Conservation (phyloP, 1,284 basidiomycete species). For the Tilletia horrida region DNA sequence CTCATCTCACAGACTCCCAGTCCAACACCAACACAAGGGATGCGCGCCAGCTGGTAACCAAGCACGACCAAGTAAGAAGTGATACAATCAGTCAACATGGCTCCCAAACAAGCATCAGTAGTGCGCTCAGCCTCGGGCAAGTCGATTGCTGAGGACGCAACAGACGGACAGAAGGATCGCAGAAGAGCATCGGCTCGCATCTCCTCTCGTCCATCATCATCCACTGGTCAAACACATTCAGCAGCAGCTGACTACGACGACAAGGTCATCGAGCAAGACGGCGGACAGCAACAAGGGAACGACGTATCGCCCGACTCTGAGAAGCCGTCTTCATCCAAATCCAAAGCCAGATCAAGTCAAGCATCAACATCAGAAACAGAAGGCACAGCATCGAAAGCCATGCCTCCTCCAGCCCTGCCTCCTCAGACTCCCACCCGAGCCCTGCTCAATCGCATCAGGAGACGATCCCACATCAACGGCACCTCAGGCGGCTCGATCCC, state of each 20-base stretch:
- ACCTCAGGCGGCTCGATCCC: conserved; percentile 27
- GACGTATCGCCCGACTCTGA: too few relatives aligned
- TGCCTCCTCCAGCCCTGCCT: conserved; percentile 18
- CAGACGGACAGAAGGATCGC: neutral
- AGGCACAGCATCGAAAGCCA: neutral
- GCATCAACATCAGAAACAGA: neutral
- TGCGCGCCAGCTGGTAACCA: neutral
- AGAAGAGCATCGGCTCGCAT: neutral
- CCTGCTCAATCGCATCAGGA: conserved; percentile 37
- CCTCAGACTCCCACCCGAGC: conserved; percentile 35
- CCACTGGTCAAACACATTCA: too few relatives aligned
- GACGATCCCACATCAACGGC: conserved; percentile 17
- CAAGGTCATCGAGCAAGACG: neutral
- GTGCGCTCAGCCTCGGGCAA: neutral
- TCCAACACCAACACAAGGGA: too few relatives aligned
- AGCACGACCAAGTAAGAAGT: neutral
- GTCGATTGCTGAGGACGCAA: neutral
- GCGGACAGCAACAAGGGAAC: too few relatives aligned
- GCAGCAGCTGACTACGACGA: too few relatives aligned
- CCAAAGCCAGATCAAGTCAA: neutral
- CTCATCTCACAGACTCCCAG: too few relatives aligned
- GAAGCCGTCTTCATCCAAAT: neutral
- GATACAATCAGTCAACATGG: neutral
- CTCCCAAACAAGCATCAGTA: neutral
- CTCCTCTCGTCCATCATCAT: neutral